phyloP scores from a whole-genome alignment of 352 stramenopile species.

The Phytophthora lateralis region DNA sequence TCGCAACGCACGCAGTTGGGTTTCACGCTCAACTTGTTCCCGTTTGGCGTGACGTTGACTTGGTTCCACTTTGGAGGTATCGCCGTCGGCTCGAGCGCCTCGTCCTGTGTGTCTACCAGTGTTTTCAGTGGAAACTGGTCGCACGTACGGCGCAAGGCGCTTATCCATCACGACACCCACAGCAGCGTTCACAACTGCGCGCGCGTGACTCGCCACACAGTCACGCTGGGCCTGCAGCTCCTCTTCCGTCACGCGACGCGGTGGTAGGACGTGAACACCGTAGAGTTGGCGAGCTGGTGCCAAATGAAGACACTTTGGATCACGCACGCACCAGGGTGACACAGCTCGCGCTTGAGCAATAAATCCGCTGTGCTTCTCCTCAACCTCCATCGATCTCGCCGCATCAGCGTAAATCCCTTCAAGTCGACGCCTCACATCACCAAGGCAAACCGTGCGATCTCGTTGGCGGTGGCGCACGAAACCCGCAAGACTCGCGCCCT shows the following conservation, averaged over 20 bases:
- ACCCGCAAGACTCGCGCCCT: slow-evolving; percentile 45
- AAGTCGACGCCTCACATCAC: slow-evolving; percentile 29
- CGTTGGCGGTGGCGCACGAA: slow-evolving; percentile 61
- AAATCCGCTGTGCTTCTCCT: slow-evolving; percentile 50
- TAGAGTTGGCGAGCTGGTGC: slow-evolving; percentile 57
- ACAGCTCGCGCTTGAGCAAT: slow-evolving; percentile 44
- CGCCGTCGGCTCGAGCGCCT: slow-evolving; percentile 4
- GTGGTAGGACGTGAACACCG: slow-evolving; percentile 51
- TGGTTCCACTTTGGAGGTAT: slow-evolving; percentile 7
- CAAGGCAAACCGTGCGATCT: slow-evolving; percentile 48
- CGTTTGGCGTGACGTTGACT: slow-evolving; percentile 30
- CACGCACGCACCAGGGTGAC: slow-evolving; percentile 68
- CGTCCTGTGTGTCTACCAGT: slow-evolving; percentile 15
- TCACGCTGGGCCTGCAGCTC: slow-evolving; percentile 47
- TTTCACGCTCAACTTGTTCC: slow-evolving; percentile 42
- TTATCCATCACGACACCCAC: slow-evolving; percentile 45
- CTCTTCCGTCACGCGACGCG: slow-evolving; percentile 44
- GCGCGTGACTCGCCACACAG: slow-evolving; percentile 27
- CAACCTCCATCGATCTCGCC: slow-evolving; percentile 31
- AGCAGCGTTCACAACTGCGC: slow-evolving; percentile 37
- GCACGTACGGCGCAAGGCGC: slow-evolving; percentile 28
- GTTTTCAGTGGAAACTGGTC: slow-evolving; percentile 9
- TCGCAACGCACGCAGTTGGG: slow-evolving; percentile 37
- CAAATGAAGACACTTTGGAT: slow-evolving; percentile 47
- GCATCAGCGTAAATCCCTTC: slow-evolving; percentile 46